Conservation (phyloP, 768 basidiomycete species). For the Collybia sordida region DNA sequence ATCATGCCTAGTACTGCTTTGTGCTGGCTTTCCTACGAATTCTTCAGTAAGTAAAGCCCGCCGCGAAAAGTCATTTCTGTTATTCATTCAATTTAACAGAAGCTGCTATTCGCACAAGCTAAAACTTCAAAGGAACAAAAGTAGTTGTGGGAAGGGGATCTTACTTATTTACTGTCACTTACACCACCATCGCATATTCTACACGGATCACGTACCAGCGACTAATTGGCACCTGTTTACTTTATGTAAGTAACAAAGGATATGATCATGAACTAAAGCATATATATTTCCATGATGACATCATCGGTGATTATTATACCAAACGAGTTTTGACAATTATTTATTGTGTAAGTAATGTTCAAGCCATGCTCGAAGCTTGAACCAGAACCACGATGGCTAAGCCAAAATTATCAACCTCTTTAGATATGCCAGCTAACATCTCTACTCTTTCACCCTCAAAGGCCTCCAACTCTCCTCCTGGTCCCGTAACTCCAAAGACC, state of each 20-base stretch:
- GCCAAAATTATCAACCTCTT: slow-evolving; percentile 9
- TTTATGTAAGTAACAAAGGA: too few relatives aligned
- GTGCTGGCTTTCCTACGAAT: slow-evolving; percentile 97
- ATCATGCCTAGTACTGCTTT: slow-evolving; percentile 97
- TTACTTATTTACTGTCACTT: too few relatives aligned
- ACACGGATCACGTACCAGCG: too few relatives aligned
- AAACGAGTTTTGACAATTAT: background rate
- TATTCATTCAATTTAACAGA: slow-evolving; percentile 37
- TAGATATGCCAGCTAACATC: slow-evolving; percentile 21
- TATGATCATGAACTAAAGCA: too few relatives aligned
- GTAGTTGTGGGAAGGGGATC: background rate
- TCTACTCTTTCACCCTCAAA: slow-evolving; percentile 27
- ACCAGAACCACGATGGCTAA: slow-evolving; percentile 21
- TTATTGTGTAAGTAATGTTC: background rate
- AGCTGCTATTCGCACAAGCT: slow-evolving; percentile 60
- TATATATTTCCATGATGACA: slow-evolving; percentile 10
- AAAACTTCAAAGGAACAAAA: slow-evolving; percentile 5
- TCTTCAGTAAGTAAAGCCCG: slow-evolving; percentile 78
- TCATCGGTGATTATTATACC: slow-evolving; percentile 5
- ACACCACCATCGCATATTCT: slow-evolving; percentile 3
- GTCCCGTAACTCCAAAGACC: slow-evolving; percentile 69
- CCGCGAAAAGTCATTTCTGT: slow-evolving; percentile 3
- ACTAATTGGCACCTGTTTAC: too few relatives aligned
- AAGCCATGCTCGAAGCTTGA: slow-evolving; percentile 7
- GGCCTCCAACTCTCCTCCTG: slow-evolving; percentile 17